A percentile compares a stretch with the other conserved stretches of the same genome.
These are phyloP conservation scores for Zoysia matrella DNA, from an alignment of 202 grass and related monocot genomes.

Conservation along the genomic window DNA sequence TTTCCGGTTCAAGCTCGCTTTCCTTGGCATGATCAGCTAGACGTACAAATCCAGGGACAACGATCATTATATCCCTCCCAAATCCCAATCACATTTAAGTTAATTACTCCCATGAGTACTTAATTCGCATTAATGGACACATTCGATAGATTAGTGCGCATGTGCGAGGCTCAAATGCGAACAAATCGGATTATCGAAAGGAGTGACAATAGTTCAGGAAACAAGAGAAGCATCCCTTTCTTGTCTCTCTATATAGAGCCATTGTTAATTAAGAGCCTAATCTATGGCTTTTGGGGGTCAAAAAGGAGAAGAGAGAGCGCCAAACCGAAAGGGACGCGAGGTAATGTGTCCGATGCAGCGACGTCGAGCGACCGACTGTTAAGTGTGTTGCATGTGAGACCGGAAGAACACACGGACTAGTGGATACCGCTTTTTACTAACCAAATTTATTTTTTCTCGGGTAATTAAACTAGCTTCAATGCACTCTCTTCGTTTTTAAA, in stretches of 20 bases:
- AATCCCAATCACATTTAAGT: conserved; percentile 45
- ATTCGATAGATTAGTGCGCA: conserved; percentile 54
- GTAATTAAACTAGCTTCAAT: conserved; percentile 46
- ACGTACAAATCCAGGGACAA: conserved; percentile 47
- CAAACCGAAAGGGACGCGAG: conserved; percentile 35
- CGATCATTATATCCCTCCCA: conserved; percentile 64
- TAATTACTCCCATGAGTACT: conserved; percentile 31
- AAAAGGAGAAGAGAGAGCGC: conserved; percentile 30
- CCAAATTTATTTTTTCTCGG: conserved; percentile 55
- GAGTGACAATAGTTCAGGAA: conserved; percentile 49
- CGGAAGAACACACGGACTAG: conserved; percentile 38
- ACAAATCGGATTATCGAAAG: conserved; percentile 66
- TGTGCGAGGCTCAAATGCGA: conserved; percentile 54
- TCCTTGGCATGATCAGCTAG: conserved; percentile 14
- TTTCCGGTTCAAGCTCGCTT: conserved; percentile 52
- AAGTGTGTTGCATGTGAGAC: conserved; percentile 67
- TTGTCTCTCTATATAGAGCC: conserved; percentile 67
- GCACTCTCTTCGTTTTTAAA: too few relatives aligned
- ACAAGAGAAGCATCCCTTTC: conserved; percentile 65
- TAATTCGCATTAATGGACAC: conserved; percentile 55
- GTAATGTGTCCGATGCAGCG: conserved; percentile 50
- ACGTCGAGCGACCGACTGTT: conserved; percentile 49
- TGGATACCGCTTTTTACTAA: conserved; percentile 58
- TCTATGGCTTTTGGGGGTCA: conserved; percentile 55
- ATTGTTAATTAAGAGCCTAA: conserved; percentile 62